A percentile compares a stretch with the other conserved stretches of the same genome.
Conservation (phyloP, 2,329 filamentous ascomycete genomes). For the Cercospora sesami region DNA sequence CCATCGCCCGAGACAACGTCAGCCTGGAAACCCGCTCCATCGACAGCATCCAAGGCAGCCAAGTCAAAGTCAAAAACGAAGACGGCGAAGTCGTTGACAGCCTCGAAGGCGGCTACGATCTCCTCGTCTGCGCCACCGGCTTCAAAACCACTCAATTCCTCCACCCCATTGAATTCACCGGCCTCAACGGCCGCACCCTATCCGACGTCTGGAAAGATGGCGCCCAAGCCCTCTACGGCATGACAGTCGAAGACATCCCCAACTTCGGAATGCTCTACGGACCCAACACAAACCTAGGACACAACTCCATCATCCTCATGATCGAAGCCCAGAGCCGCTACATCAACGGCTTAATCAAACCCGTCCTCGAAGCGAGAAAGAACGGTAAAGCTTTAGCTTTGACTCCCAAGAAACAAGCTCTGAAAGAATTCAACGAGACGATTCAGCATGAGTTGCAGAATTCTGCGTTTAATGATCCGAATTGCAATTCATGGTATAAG, state of each 20-base stretch:
- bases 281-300: conserved; percentile 55
- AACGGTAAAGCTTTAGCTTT: conserved; percentile 47
- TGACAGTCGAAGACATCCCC: conserved; percentile 52
- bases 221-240: conserved; percentile 54
- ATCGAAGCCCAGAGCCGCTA: conserved; percentile 60
- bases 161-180: conserved; percentile 57
- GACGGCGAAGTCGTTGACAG: conserved; percentile 21
- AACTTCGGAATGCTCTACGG: conserved; percentile 62
- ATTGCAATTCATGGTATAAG: conserved; percentile 60
- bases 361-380: conserved; percentile 50
- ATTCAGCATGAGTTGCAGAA: conserved; percentile 49
- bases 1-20: conserved; percentile 51
- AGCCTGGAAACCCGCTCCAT: conserved; percentile 54
- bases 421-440: conserved; percentile 49
- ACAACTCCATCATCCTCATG: conserved; percentile 61
- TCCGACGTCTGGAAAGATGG: conserved; percentile 57
- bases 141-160: conserved; percentile 62
- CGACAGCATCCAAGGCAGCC: conserved; percentile 47
- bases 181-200: conserved; percentile 46
- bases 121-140: conserved; percentile 60
- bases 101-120: conserved; percentile 48
- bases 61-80: conserved; percentile 50
- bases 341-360: conserved; percentile 52
- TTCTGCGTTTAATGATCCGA: conserved; percentile 55
- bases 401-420: conserved; percentile 43